Evolutionary conservation across 768 basidiomycete genomes (phyloP).

Genomic region (Auriscalpium vulgare): DNA sequence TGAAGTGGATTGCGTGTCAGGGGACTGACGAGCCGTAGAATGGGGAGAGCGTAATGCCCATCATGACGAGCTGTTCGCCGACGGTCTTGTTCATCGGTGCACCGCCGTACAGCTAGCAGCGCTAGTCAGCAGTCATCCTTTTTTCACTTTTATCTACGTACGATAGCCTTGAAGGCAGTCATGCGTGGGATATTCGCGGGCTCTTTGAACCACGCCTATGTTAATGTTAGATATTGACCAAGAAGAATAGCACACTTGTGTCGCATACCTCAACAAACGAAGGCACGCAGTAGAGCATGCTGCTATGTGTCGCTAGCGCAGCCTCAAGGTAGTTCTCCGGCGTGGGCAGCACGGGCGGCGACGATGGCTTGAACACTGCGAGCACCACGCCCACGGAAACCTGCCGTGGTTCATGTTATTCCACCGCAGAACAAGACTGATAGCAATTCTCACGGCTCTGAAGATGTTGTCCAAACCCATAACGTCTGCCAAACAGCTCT

Average conservation of each 20-base stretch:
- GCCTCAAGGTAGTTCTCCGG: constrained; percentile 15
- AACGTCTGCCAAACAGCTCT: neutral
- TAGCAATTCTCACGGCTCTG: neutral
- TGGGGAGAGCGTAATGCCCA: constrained; percentile 25
- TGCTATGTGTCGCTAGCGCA: constrained; percentile 5
- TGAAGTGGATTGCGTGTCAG: neutral
- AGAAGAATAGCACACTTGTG: neutral
- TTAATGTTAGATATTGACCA: neutral
- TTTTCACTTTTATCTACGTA: neutral
- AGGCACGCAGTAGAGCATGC: constrained; percentile 16
- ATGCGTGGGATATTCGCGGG: constrained; percentile 7
- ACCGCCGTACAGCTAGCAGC: constrained; percentile 27
- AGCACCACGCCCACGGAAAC: constrained; percentile 10
- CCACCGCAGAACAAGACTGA: neutral
- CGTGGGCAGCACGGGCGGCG: constrained; percentile 17
- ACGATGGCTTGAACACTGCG: constrained; percentile 17
- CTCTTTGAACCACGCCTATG: constrained; percentile 18
- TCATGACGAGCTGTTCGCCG: constrained; percentile 26
- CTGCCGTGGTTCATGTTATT: neutral
- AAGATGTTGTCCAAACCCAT: constrained; percentile 4
- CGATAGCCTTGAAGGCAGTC: constrained; percentile 8
- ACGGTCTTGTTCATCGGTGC: constrained; percentile 28
- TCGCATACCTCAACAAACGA: constrained; percentile 20
- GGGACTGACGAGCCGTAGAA: constrained; percentile 31
- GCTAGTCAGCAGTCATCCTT: neutral